Evolutionary conservation across 257 asterid genomes (phyloP), one percentile per base, ranked within the genome.

Genomic region (Gentiana macrophylla): DNA sequence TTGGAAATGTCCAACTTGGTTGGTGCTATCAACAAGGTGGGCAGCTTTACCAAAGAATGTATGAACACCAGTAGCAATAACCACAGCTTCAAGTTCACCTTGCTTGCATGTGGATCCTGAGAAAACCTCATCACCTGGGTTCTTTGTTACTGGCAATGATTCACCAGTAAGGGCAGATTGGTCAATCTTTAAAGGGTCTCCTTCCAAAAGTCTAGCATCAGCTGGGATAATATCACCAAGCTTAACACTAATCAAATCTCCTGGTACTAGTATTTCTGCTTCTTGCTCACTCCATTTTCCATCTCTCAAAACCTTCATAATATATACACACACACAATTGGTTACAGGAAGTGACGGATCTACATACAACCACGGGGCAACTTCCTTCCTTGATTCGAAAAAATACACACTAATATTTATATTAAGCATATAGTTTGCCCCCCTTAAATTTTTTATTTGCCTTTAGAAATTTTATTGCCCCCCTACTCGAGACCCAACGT

Each of bases 11-110:
- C 97, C 95, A 2, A 86, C 88, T 58, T 86, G 81, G 84, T 84
- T 81, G 72, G 97, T 89, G 87, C 86, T 86, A 35, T 89, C 95
- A 3, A 89, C 97, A 53, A 86, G 95, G 64, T 89, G 97, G 41
- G 97, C 97, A 60, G 97, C 97, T 66, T 86, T 89, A 6, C 97
- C 97, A 56, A 89, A 89, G 78, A 89, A 89, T 69, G 95, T 84
- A 67, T 89, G 88, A 13, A 89, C 90, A 12, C 97, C 97, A 0
- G 95, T 89, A 72, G 95, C 97, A 8, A 89, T 86, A 34, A 89
- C 94, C 1, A 89, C 80, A 1, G 97, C 95, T 70, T 89, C 94
- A 9, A 89, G 63, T 57, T 89, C 97, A 7, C 97, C 97, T 62
- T 89, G 97, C 76, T 89, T 89, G 71, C 94, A 82, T 35, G 97